Evolutionary conservation across 805 yeast genomes (phyloP).

Genomic region (Kodamaea hsintzibuensis): DNA sequence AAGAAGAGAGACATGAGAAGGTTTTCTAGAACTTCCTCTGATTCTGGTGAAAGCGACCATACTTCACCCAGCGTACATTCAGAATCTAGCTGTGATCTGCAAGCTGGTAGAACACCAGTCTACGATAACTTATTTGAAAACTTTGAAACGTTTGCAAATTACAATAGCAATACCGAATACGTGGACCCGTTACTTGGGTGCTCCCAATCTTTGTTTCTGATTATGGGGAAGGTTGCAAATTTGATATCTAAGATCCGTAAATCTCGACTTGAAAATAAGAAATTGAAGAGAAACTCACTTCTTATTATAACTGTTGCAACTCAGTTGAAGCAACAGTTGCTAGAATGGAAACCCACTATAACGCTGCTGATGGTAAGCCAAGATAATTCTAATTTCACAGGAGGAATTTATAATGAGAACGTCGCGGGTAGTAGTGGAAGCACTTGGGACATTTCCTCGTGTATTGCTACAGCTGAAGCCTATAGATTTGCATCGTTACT

Average conservation of each 20-base stretch:
- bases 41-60: neutral
- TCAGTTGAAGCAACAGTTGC: slow-evolving; percentile 51
- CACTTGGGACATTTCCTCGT: slow-evolving; percentile 56
- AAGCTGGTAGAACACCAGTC: slow-evolving; percentile 8
- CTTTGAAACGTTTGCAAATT: slow-evolving; percentile 38
- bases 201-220: slow-evolving; percentile 61
- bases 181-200: slow-evolving; percentile 71
- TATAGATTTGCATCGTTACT: slow-evolving; percentile 60
- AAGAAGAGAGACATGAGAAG: neutral
- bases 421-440: slow-evolving; percentile 10
- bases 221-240: slow-evolving; percentile 63
- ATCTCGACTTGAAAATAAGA: slow-evolving; percentile 18
- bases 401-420: slow-evolving; percentile 16
- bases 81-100: slow-evolving; percentile 22
- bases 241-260: slow-evolving; percentile 52
- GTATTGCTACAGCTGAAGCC: slow-evolving; percentile 71
- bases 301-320: slow-evolving; percentile 55
- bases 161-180: slow-evolving; percentile 35
- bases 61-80: slow-evolving; percentile 13
- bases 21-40: slow-evolving; percentile 3
- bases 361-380: slow-evolving; percentile 30
- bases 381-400: slow-evolving; percentile 31
- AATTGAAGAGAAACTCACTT: slow-evolving; percentile 37
- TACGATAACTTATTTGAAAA: slow-evolving; percentile 36
- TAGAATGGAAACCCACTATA: slow-evolving; percentile 56